These are phyloP conservation scores for Marchantia polymorpha DNA, from an alignment of 225 moss, liverwort and hornwort genomes.

Conservation along the genomic window DNA sequence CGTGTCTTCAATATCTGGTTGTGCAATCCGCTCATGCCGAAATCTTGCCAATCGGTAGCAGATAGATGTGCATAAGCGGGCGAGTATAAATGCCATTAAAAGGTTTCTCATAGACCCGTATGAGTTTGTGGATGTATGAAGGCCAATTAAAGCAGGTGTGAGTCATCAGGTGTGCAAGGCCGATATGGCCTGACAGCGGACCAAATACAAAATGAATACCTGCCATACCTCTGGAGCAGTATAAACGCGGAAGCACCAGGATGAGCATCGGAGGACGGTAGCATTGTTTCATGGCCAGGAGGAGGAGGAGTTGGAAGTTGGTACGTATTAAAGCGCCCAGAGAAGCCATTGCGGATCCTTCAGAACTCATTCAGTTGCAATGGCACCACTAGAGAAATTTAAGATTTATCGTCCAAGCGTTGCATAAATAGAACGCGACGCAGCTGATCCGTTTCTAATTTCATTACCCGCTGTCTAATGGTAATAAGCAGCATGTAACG, in stretches of 20 bases:
- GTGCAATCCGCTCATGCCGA: neutral
- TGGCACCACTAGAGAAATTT: neutral
- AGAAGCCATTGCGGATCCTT: neutral
- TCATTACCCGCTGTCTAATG: neutral
- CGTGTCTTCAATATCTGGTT: neutral
- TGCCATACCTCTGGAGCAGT: neutral
- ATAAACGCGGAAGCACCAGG: neutral
- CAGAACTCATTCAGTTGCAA: neutral
- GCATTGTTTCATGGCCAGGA: neutral
- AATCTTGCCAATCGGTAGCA: neutral
- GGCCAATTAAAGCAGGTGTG: neutral
- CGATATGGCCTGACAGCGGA: neutral
- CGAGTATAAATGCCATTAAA: neutral
- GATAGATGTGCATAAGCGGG: neutral
- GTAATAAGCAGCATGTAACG: neutral
- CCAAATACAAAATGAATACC: neutral
- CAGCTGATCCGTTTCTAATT: neutral
- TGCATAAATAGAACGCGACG: neutral
- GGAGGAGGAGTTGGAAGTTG: neutral
- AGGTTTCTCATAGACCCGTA: neutral
- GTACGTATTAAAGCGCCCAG: neutral
- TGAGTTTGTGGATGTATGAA: neutral
- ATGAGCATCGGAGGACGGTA: neutral
- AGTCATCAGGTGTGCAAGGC: neutral
- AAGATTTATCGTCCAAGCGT: neutral